Evolutionary conservation across 78 protist species (phyloP).

Genomic region (Trichosphaerium sp.): DNA sequence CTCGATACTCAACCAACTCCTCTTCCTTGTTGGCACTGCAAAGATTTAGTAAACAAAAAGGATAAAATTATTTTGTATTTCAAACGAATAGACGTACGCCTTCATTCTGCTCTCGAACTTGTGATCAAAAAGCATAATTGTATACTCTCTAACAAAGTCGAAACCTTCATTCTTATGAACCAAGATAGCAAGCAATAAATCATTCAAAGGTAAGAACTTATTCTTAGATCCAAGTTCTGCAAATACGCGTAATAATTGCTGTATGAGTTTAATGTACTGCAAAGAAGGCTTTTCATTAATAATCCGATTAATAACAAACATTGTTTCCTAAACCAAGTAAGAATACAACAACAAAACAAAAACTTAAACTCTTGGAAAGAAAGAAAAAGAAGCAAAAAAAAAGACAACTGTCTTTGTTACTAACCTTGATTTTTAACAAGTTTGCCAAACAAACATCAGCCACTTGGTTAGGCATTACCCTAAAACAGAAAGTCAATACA

Average conservation of each 20-base stretch:
- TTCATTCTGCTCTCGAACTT: too few relatives aligned
- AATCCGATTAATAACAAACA: not conserved
- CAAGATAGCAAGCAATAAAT: conserved; percentile 13
- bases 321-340: not conserved
- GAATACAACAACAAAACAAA: not conserved
- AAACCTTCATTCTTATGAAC: conserved; percentile 31
- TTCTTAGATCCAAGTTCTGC: conserved; percentile 29
- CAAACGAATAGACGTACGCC: too few relatives aligned
- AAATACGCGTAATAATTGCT: conserved; percentile 25
- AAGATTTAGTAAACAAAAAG: too few relatives aligned
- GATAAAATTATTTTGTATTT: too few relatives aligned
- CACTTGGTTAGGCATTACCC: conserved; percentile 32
- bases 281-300: conserved; percentile 3
- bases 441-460: conserved; percentile 38
- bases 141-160: conserved; percentile 26
- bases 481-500: too few relatives aligned
- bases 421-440: conserved; percentile 10
- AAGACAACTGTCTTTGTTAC: too few relatives aligned
- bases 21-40: too few relatives aligned
- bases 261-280: conserved; percentile 22
- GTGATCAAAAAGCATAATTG: too few relatives aligned
- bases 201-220: conserved; percentile 32
- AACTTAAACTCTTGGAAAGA: too few relatives aligned
- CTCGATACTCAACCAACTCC: too few relatives aligned
- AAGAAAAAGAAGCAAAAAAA: too few relatives aligned